These are phyloP conservation scores for Curvularia hawaiiensis DNA, from an alignment of 2,329 filamentous ascomycete species.

Conservation along the genomic window DNA sequence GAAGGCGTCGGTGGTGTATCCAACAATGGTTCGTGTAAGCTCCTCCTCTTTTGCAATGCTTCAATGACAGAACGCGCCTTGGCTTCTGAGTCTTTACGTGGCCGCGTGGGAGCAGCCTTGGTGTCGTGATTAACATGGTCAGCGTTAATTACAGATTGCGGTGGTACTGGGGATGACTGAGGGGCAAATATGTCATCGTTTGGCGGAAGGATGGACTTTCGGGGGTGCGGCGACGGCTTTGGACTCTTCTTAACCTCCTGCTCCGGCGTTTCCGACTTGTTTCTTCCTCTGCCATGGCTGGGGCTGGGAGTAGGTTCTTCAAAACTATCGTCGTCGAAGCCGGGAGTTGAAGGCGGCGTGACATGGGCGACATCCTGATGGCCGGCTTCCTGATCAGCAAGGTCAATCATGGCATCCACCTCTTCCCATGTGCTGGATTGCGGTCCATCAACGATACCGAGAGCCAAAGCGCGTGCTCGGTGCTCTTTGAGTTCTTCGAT, in stretches of 20 bases:
- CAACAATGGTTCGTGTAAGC: conserved; percentile 33
- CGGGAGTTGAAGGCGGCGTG: conserved; percentile 61
- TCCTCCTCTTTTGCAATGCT: conserved; percentile 59
- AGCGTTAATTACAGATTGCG: conserved; percentile 31
- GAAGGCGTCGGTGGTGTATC: conserved; percentile 36
- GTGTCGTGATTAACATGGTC: conserved; percentile 31
- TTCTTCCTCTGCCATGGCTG: conserved; percentile 35
- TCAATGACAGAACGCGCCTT: conserved; percentile 68
- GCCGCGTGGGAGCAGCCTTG: conserved; percentile 47
- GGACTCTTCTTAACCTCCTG: conserved; percentile 32
- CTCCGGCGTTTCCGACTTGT: conserved; percentile 38
- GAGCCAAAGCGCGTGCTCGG: conserved; percentile 69
- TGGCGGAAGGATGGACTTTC: conserved; percentile 45
- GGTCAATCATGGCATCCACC: conserved; percentile 83
- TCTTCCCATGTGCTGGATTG: conserved; percentile 73
- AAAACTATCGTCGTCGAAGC: conserved; percentile 63
- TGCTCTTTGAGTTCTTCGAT: conserved; percentile 84
- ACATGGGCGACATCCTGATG: conserved; percentile 60
- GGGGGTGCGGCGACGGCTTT: conserved; percentile 28
- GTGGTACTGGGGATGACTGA: conserved; percentile 38
- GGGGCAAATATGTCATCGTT: conserved; percentile 46
- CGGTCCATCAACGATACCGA: conserved; percentile 67
- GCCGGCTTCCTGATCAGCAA: conserved; percentile 72
- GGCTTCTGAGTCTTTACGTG: conserved; percentile 61
- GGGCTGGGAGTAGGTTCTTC: conserved; percentile 56